Evolutionary conservation across 2,329 filamentous ascomycete species (phyloP).

Genomic region (Colletotrichum scovillei): DNA sequence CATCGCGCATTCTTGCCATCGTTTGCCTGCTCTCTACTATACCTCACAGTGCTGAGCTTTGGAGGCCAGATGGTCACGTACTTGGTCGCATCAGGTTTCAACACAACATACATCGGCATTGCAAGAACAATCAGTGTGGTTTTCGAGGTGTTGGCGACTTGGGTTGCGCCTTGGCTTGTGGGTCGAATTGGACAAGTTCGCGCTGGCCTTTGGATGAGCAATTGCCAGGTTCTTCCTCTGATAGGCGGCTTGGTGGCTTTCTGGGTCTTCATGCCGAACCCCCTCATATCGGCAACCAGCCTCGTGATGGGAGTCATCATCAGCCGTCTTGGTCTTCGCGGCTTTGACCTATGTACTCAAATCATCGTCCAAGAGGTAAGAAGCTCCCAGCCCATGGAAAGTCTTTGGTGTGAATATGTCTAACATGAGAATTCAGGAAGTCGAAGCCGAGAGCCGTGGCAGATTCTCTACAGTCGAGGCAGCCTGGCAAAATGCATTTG

Average conservation of each 20-base stretch:
- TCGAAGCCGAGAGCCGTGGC: slow-evolving; percentile 68
- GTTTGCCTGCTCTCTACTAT: slow-evolving; percentile 63
- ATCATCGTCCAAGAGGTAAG: slow-evolving; percentile 69
- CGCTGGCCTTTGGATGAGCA: slow-evolving; percentile 73
- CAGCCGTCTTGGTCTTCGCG: slow-evolving; percentile 71
- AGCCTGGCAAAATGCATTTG: slow-evolving; percentile 76
- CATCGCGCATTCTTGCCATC: slow-evolving; percentile 67
- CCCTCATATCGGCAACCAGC: slow-evolving; percentile 54
- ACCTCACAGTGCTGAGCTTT: slow-evolving; percentile 65
- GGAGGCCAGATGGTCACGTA: slow-evolving; percentile 69
- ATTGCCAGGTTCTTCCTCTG: slow-evolving; percentile 68
- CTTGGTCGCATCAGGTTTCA: slow-evolving; percentile 59
- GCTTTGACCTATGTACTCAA: slow-evolving; percentile 71
- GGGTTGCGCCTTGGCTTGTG: slow-evolving; percentile 63
- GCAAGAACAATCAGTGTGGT: slow-evolving; percentile 58
- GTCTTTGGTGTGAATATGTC: not conserved
- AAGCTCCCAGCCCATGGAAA: not conserved
- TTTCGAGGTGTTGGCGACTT: slow-evolving; percentile 66
- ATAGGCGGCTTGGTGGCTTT: slow-evolving; percentile 46
- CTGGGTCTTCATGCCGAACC: slow-evolving; percentile 35
- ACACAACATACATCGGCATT: slow-evolving; percentile 56
- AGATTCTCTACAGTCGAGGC: slow-evolving; percentile 77
- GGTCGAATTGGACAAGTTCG: slow-evolving; percentile 61
- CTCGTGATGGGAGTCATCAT: slow-evolving; percentile 63
- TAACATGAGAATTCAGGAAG: slow-evolving; percentile 52